Base-by-base conservation (phyloP, 306 rosid species). In the Cicer pinnatifidum region DNA sequence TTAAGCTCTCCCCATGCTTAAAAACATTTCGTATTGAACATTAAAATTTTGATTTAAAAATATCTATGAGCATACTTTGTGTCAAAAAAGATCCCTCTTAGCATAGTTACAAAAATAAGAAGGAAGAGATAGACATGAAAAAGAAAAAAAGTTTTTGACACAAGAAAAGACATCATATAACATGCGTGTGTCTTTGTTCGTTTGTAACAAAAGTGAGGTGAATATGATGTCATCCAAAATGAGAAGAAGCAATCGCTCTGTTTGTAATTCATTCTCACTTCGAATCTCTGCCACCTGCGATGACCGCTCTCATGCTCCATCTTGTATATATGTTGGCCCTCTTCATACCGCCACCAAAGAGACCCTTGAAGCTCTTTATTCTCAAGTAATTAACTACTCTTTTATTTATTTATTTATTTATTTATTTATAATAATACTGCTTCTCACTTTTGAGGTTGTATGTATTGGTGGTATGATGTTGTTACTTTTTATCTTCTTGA, bases 321-420 rank as follows among this genome's bases (percentile, higher is more conserved):
- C 78, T 46, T 93, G 93, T 51, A 79, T 90, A 57, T 85, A 78
- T 79, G 96, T 92, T 16, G 98, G 96, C n/a, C 97, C 98, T 4
- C 63, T 92, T 11, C 94, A 90, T 35, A 75, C 95, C n/a, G 97
- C 98, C 72, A 86, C 87, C 75, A 75, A 89, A 78, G 96, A 93
- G 69, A 93, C 97, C 74, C 91, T 93, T 0, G 98, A 93, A 88
- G 97, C 98, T 73, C 90, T 93, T 50, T 89, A 93, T 75, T 50
- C 67, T 45, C 98, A 93, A 77, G 97, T 90, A 71, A 33, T 17
- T 17, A 17, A 17, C 19, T 17, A 17, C 19, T 17, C 19, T 17
- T 0, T 17, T 17, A 17, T 17, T 17, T 1, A 17, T 17, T 17
- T 17, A 17, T 17, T 17, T 17, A 17, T 17, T 28, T 28, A 28